Base-by-base conservation (phyloP, 1,284 basidiomycete genomes). In the Ustilago curta region DNA sequence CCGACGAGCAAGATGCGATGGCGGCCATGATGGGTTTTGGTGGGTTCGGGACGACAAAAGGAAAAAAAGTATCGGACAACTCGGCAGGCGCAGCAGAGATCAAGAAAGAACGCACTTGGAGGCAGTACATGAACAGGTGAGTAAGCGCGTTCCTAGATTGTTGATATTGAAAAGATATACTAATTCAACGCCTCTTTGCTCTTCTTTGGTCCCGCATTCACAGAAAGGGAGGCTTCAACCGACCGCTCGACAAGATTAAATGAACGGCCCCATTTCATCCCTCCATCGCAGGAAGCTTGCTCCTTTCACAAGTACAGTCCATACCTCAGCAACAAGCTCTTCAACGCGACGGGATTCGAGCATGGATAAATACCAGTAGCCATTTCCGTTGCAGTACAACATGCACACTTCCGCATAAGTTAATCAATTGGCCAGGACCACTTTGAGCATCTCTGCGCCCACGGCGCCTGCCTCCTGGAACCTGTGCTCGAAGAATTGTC, bases 81-180 rank as follows among this genome's bases (percentile, higher is more conserved):
- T 84, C 86, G 35, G 80, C 82, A 0, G 86, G 94, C 35, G 83
- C 77, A 2, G 89, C 89, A 1, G 86, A 91, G 59, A 87, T 97
- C 78, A 95, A 95, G 88, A 94, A 95, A 86, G 89, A 91, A 73
- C 88, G 95, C 59, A 96, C 94, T 29, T 97, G 95, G 95, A 88
- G 95, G 74, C 95, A 97, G 86, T 95, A 95, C 85, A 95, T 95
- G 93, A 95, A 95, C 83, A n/a, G 47, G 47, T 48, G 88, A 92
- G 91, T 91, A 72, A 49, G 88, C 78, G 6, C 39, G 18, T 27
- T 14, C 16, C 18, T 25, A 5, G 25, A 21, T 14, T 14, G 23
- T 29, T 7, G 16, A n/a, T 12, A 16, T n/a, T 9, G 27, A 47
- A 16, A 25, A 3, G 45, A n/a, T 8, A 18, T n/a, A n/a, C 45